Conservation (phyloP, 169 alveolate species). For the Neospora caninum region DNA sequence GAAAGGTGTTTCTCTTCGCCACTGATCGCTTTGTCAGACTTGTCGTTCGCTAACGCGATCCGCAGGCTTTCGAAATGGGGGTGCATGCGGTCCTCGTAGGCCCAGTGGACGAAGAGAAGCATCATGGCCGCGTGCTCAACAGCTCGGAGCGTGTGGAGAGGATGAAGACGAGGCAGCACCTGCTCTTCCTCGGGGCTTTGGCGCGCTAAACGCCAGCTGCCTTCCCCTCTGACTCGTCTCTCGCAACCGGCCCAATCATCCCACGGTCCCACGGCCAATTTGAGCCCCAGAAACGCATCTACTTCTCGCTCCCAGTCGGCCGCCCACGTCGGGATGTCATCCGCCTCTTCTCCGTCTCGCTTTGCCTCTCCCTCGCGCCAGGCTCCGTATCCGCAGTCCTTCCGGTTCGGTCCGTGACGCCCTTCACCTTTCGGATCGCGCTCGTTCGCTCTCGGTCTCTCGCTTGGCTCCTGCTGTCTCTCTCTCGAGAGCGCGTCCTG, state of each 20-base stretch:
- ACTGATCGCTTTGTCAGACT: neutral
- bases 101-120: constrained; percentile 32
- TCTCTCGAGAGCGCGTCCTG: neutral
- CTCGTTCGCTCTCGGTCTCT: neutral
- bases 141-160: neutral
- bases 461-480: neutral
- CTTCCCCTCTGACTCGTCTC: too few species aligned
- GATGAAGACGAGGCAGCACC: neutral
- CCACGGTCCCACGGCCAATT: neutral
- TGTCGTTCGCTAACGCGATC: too few species aligned
- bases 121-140: neutral
- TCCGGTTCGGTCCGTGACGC: neutral
- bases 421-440: neutral
- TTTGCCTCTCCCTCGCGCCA: neutral
- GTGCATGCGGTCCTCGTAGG: constrained; percentile 8
- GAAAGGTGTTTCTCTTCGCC: neutral
- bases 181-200: neutral
- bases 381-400: neutral
- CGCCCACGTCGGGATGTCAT: neutral
- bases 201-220: neutral
- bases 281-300: neutral
- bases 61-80: neutral
- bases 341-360: neutral
- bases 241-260: constrained; percentile 21
- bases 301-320: neutral